phyloP scores from a whole-genome alignment of 495 filamentous ascomycete species.

The Mycothermus thermophilus region DNA sequence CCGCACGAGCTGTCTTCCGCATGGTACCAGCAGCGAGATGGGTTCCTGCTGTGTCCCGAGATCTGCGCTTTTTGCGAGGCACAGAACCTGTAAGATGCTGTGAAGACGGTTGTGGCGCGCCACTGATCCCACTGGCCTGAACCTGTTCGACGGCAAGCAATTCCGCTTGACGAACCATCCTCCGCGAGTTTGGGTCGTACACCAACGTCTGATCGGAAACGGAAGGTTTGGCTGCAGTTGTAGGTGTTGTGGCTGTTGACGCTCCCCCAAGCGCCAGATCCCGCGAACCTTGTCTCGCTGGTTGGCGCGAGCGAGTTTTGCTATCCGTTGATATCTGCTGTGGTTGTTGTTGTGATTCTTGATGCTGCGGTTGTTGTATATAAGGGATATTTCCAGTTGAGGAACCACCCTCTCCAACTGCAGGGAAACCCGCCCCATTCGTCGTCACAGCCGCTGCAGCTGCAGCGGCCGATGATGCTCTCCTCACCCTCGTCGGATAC shows the following conservation, averaged over 20 bases:
- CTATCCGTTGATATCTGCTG: no score
- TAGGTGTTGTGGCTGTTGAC: constrained; percentile 1
- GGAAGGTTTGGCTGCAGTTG: constrained; percentile 13
- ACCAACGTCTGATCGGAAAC: constrained; percentile 28
- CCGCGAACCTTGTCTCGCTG: neutral
- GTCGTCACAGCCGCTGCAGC: no score
- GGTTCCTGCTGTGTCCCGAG: constrained; percentile 16
- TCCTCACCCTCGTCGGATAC: constrained; percentile 42
- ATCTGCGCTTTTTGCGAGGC: constrained; percentile 43
- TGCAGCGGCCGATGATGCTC: no score
- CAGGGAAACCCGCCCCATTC: no score
- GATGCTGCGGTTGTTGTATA: no score
- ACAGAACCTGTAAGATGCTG: constrained; percentile 37
- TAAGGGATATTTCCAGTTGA: no score
- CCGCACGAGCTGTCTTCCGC: no score
- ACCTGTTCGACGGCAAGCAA: constrained; percentile 24
- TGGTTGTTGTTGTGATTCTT: no score
- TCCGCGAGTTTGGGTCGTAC: constrained; percentile 45
- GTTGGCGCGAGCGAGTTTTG: no score
- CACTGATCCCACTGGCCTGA: constrained; percentile 28
- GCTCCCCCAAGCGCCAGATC: neutral
- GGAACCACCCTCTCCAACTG: no score
- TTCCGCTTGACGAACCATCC: constrained; percentile 32
- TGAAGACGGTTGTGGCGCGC: constrained; percentile 36
- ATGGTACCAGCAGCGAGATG: constrained; percentile 27